These are phyloP conservation scores for Capsicum chinense DNA, from an alignment of 257 asterid genomes.

Conservation along the genomic window DNA sequence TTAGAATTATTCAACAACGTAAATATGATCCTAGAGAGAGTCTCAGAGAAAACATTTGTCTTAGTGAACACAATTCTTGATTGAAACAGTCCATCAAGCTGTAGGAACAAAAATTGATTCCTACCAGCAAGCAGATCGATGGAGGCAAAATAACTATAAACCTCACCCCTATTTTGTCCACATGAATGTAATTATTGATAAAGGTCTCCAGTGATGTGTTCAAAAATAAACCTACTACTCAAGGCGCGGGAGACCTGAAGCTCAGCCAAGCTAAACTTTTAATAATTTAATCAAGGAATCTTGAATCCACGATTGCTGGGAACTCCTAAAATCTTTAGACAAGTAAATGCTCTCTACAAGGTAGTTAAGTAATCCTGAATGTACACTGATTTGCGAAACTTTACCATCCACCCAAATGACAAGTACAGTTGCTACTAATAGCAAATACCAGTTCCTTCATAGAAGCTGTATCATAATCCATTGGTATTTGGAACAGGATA, in stretches of 20 bases:
- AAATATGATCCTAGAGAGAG: not conserved
- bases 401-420: not conserved
- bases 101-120: not conserved
- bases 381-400: not conserved
- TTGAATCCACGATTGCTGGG: not conserved
- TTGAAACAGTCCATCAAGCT: not conserved
- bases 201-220: not conserved
- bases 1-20: not conserved
- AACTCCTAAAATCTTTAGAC: not conserved
- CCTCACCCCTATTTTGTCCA: not conserved
- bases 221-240: not conserved
- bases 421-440: not conserved
- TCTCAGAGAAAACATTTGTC: not conserved
- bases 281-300: not conserved
- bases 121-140: not conserved
- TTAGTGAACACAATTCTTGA: not conserved
- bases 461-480: not conserved
- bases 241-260: not conserved
- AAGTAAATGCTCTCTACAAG: not conserved
- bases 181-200: not conserved
- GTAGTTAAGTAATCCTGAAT: not conserved
- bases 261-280: not conserved
- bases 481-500: not conserved
- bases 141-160: not conserved
- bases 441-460: constrained; percentile 2